These are phyloP conservation scores for Podila verticillata DNA, from an alignment of 192 early-diverging fungal species.

Conservation along the genomic window DNA sequence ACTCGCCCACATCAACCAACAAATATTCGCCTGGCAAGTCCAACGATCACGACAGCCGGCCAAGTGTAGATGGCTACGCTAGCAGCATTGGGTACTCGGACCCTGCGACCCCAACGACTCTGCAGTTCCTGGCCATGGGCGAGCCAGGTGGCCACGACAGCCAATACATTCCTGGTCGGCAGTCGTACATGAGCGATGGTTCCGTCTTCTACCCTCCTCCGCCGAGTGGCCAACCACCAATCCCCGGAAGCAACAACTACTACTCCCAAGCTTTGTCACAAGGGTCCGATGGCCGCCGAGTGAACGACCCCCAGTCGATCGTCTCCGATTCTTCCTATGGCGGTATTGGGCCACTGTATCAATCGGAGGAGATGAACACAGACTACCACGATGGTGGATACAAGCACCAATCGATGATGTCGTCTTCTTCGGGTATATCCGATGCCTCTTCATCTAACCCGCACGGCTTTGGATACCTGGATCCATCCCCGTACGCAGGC, in stretches of 20 bases:
- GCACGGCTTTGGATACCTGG: not conserved
- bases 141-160: not conserved
- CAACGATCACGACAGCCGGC: not conserved
- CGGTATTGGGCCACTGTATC: not conserved
- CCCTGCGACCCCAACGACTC: slow-evolving; percentile 14
- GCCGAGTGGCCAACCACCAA: not conserved
- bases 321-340: not conserved
- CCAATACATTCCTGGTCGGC: slow-evolving; percentile 1
- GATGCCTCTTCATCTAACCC: slow-evolving; percentile 11
- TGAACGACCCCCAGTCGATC: slow-evolving; percentile 17
- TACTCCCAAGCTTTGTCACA: not conserved
- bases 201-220: slow-evolving; percentile 22
- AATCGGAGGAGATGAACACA: not conserved
- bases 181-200: slow-evolving; percentile 19
- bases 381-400: not conserved
- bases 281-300: not conserved
- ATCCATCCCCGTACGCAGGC: not conserved
- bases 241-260: not conserved
- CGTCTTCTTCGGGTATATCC: not conserved
- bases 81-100: slow-evolving; percentile 7
- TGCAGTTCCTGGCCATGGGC: slow-evolving; percentile 13
- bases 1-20: no score
- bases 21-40: no score
- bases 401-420: no score
- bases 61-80: slow-evolving; percentile 4